Conservation (phyloP, 805 yeast species). For the Candida alai region DNA sequence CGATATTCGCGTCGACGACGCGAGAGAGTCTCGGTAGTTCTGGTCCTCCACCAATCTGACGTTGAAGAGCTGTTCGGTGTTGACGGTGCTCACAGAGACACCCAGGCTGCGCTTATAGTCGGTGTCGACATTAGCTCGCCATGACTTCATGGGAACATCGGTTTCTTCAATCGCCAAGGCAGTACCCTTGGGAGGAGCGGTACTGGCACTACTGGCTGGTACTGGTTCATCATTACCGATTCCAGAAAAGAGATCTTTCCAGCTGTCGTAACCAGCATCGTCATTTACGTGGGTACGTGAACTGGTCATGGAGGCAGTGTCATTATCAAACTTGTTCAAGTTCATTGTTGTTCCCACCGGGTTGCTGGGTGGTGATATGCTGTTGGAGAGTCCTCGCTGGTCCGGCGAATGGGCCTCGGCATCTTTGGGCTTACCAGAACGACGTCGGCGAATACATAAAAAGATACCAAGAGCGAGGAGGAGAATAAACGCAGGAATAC, state of each 20-base stretch:
- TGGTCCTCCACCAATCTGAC: slow-evolving; percentile 69
- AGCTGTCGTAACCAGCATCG: slow-evolving; percentile 21
- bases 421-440: slow-evolving; percentile 27
- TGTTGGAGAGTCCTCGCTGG: slow-evolving; percentile 24
- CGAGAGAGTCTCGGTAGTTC: slow-evolving; percentile 28
- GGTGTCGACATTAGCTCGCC: slow-evolving; percentile 38
- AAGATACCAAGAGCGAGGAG: slow-evolving; percentile 47
- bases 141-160: slow-evolving; percentile 35
- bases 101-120: slow-evolving; percentile 54
- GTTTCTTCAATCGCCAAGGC: slow-evolving; percentile 13
- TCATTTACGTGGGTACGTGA: slow-evolving; percentile 13
- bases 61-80: slow-evolving; percentile 78
- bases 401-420: slow-evolving; percentile 14
- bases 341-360: slow-evolving; percentile 1
- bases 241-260: slow-evolving; percentile 19
- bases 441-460: no score
- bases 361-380: slow-evolving; percentile 11
- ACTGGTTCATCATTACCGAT: slow-evolving; percentile 5
- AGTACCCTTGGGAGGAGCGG: no score
- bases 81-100: slow-evolving; percentile 75
- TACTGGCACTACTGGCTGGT: no score
- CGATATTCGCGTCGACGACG: slow-evolving; percentile 23
- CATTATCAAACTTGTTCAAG: slow-evolving; percentile 22
- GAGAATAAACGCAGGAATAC: slow-evolving; percentile 60
- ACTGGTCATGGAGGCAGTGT: not conserved